Base-by-base conservation (phyloP, 2,329 filamentous ascomycete genomes). In the Lasiodiplodia hormozganensis region DNA sequence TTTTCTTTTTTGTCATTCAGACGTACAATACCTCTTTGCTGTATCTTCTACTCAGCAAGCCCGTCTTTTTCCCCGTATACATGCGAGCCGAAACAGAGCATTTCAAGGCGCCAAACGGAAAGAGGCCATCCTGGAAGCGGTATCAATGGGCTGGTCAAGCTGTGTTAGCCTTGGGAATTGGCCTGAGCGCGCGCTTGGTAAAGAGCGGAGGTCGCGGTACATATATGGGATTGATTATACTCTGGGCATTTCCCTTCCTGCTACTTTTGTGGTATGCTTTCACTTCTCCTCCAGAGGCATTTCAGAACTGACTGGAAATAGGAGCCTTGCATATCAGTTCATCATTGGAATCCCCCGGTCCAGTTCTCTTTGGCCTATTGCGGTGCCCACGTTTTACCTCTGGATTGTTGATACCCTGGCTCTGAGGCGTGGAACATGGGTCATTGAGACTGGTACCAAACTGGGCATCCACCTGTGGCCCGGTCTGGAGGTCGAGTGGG, bases 1-100 rank as follows among this genome's bases (percentile, higher is more conserved):
- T 93, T 4, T 93, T 93, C 79, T 93, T 93, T 83, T 93, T 93
- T 76, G 79, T 92, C 23, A 87, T 93, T 28, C 91, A 93, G 78
- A 93, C 91, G 1, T 93, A 92, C 77, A 91, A 88, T 74, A 92
- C 90, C 0, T 85, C 87, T 0, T 79, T 92, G 62, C 76, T 93
- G 10, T 93, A 93, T 73, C 82, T 92, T 11, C 78, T 92, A 1
- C 76, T 90, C 23, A 92, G 85, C 78, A 92, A 91, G 76, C 84
- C 88, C 0, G 83, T 85, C 12, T 81, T 91, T 8, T 84, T 90
- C 68, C 82, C 86, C 2, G 77, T 78, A 16, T 87, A 87, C 71
- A 76, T 90, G 54, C 81, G 80, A 31, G 78, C 79, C 69, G 80
- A 83, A 70, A 75, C 74, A 67, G 28, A 73, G 51, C 62, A 70